Conservation (phyloP, 1,284 basidiomycete species). For the Trichosporon inkin region DNA sequence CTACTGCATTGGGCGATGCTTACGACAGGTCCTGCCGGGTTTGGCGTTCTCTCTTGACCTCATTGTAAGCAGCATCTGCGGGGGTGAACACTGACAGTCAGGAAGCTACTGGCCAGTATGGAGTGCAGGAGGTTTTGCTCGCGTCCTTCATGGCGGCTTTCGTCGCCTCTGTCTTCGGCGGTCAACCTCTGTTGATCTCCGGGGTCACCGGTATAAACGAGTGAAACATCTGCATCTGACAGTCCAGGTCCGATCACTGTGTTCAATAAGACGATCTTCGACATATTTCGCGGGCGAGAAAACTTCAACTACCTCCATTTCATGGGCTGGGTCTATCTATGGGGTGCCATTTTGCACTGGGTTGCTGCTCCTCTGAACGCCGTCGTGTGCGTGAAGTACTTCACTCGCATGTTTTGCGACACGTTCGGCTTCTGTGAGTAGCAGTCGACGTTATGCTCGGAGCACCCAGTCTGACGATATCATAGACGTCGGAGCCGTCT, state of each 20-base stretch:
- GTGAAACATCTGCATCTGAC: conserved; percentile 4
- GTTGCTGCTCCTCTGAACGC: conserved; percentile 77
- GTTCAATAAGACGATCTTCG: conserved; percentile 84
- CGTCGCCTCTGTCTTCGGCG: conserved; percentile 83
- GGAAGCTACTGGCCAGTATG: conserved; percentile 81
- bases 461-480: not conserved
- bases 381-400: conserved; percentile 76
- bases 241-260: conserved; percentile 74
- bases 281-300: conserved; percentile 59
- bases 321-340: conserved; percentile 86
- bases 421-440: conserved; percentile 70
- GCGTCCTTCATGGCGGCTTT: conserved; percentile 80
- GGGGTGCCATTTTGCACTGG: conserved; percentile 91
- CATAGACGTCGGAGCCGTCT: conserved; percentile 61
- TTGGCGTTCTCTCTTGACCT: conserved; percentile 90
- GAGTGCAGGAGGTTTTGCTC: conserved; percentile 73
- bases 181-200: conserved; percentile 87
- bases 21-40: conserved; percentile 65
- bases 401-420: conserved; percentile 85
- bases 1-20: too few relatives aligned
- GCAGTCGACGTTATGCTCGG: conserved; percentile 38
- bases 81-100: conserved; percentile 9
- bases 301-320: conserved; percentile 69
- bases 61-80: conserved; percentile 55
- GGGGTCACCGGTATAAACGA: conserved; percentile 73